A percentile compares a stretch with the other conserved stretches of the same genome.
These are phyloP conservation scores for Ligustrum vulgare DNA, from an alignment of 257 asterid species.

Conservation along the genomic window DNA sequence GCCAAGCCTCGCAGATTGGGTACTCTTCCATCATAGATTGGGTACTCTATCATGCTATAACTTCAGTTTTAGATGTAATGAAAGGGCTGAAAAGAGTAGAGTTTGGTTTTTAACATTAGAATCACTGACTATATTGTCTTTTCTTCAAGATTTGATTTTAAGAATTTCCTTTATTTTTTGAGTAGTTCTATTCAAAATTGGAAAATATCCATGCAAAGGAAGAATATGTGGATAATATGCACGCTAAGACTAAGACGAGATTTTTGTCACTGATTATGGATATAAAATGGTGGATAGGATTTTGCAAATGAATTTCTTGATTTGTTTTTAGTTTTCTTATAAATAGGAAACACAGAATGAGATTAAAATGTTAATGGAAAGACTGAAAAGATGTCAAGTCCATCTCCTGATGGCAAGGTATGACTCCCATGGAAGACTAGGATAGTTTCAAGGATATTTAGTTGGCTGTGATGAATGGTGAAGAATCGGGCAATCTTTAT, in stretches of 20 bases:
- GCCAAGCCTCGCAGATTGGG: slow-evolving; percentile 61
- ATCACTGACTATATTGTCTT: not conserved
- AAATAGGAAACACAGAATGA: slow-evolving; percentile 86
- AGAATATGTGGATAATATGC: slow-evolving; percentile 69
- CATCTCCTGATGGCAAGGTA: too few species aligned
- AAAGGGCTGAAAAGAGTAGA: slow-evolving; percentile 96
- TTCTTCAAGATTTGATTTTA: slow-evolving; percentile 18
- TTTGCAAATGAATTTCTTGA: slow-evolving; percentile 14
- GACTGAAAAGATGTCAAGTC: too few species aligned
- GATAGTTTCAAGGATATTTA: too few species aligned
- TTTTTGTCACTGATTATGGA: slow-evolving; percentile 1
- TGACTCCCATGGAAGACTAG: too few species aligned
- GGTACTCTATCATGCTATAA: too few species aligned
- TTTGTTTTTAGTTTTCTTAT: slow-evolving; percentile 18
- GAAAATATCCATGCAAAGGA: slow-evolving; percentile 93
- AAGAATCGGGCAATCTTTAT: too few species aligned
- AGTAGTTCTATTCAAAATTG: slow-evolving; percentile 84
- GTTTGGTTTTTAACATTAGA: slow-evolving; percentile 46
- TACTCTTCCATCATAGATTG: too few species aligned
- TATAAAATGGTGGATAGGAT: not conserved
- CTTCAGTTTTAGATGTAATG: slow-evolving; percentile 88
- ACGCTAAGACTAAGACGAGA: slow-evolving; percentile 72
- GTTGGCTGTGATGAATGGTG: too few species aligned
- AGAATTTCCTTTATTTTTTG: slow-evolving; percentile 20
- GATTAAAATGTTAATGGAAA: slow-evolving; percentile 75